Percentiles rank a stretch among this genome's conserved stretches.
Conservation (phyloP, 352 stramenopile genomes). For the Phytophthora capsici region DNA sequence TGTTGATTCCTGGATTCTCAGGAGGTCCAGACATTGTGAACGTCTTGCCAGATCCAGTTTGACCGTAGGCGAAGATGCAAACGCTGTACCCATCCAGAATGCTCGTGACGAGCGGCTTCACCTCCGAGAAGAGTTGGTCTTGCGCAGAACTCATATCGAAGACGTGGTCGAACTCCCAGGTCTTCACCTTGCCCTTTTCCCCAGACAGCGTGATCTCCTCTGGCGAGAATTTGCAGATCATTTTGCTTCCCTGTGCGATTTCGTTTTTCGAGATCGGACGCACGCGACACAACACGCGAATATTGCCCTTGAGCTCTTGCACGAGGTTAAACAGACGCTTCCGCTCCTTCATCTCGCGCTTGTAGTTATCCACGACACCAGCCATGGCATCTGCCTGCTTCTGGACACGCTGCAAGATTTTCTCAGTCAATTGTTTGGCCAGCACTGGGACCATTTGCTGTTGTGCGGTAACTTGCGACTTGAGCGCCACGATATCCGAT, state of each 20-base stretch:
- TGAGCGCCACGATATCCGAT: conserved; percentile 53
- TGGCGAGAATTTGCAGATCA: conserved; percentile 82
- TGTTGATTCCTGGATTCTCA: conserved; percentile 86
- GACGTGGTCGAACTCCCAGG: conserved; percentile 87
- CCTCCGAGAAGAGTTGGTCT: conserved; percentile 80
- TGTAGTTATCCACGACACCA: conserved; percentile 90
- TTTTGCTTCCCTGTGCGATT: conserved; percentile 72
- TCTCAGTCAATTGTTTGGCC: conserved; percentile 74
- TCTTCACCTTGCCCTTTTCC: conserved; percentile 89
- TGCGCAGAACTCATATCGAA: conserved; percentile 83
- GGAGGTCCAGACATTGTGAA: conserved; percentile 81
- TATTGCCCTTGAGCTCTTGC: conserved; percentile 97
- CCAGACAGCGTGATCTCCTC: conserved; percentile 82
- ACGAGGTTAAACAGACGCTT: conserved; percentile 96
- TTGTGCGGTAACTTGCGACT: conserved; percentile 55
- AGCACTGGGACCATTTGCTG: conserved; percentile 67
- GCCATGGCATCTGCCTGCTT: conserved; percentile 83
- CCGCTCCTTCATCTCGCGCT: conserved; percentile 87
- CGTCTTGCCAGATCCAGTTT: conserved; percentile 89
- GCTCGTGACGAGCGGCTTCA: conserved; percentile 82
- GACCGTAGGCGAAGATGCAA: conserved; percentile 92
- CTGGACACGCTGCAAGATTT: conserved; percentile 73
- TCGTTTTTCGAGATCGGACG: conserved; percentile 91
- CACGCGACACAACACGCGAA: conserved; percentile 97
- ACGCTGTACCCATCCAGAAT: conserved; percentile 90